Percentiles rank a stretch among this genome's conserved stretches.
Evolutionary conservation across 1,284 basidiomycete species (phyloP).

Genomic region (Austroboletus novae-zelandiae): DNA sequence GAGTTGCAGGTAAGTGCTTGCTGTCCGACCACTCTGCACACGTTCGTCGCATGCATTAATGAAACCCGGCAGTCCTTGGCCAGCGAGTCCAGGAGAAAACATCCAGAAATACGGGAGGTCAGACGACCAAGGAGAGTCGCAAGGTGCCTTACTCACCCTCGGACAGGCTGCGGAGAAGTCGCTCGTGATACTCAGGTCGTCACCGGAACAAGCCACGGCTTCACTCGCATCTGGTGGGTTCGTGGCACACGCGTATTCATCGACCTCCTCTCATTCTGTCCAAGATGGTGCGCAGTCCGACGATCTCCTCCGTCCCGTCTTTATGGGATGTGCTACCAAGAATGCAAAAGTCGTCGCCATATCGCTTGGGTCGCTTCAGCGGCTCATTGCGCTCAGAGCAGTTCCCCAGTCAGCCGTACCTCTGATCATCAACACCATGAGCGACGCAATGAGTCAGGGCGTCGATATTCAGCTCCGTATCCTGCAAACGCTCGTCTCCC

Average conservation of each 20-base stretch:
- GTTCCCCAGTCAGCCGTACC: constrained; percentile 80
- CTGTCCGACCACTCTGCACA: neutral
- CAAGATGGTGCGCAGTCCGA: constrained; percentile 77
- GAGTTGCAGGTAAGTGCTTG: constrained; percentile 45
- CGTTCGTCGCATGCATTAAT: neutral
- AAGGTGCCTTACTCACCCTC: constrained; percentile 2
- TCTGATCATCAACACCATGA: constrained; percentile 78
- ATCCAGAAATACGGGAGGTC: constrained; percentile 84
- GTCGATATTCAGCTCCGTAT: constrained; percentile 94
- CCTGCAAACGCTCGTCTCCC: constrained; percentile 84
- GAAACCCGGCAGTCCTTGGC: constrained; percentile 53
- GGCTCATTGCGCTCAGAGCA: constrained; percentile 84
- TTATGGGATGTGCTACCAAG: constrained; percentile 92
- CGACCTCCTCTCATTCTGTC: neutral
- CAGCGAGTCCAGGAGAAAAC: constrained; percentile 77
- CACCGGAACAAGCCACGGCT: constrained; percentile 66
- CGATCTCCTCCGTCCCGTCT: constrained; percentile 83
- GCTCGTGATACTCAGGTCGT: constrained; percentile 71
- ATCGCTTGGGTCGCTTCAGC: constrained; percentile 87
- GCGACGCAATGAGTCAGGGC: constrained; percentile 85
- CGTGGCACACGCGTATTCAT: constrained; percentile 2
- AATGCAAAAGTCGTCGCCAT: constrained; percentile 94
- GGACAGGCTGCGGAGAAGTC: constrained; percentile 81
- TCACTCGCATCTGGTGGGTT: constrained; percentile 61
- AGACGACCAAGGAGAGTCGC: neutral